Base-by-base conservation (phyloP, 2,329 filamentous ascomycete species). In the Remersonia thermophila region DNA sequence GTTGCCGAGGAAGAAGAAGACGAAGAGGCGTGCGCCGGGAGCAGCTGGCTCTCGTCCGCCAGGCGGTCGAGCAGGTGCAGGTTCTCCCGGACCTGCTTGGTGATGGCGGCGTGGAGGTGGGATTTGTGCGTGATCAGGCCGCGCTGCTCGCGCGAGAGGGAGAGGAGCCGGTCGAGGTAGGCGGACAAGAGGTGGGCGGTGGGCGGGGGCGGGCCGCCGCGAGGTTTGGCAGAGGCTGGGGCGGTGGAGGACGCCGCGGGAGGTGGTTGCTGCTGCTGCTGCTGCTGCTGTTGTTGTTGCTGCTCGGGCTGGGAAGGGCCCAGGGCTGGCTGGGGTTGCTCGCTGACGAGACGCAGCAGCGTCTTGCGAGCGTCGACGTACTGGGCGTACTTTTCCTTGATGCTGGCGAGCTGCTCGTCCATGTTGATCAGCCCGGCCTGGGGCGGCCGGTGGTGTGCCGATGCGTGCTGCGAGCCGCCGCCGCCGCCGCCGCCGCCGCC, bases 41-140 rank as follows among this genome's bases (percentile, higher is more conserved):
- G 61, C 12, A 80, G 57, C 43, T 76, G 72, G 47, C 75, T 80
- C 49, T 79, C 74, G 33, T 79, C 69, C 9, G 67, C 63, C 3
- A 80, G 57, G 38, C 66, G 70, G 33, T 66, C 63, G 7, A 80
- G 56, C 2, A 57, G 51, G 50, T 71, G 65, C 35, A 59, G 58
- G 11, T 62, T 61, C 9, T 73, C 66, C 40, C 67, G 67, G 15
- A 62, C 58, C 43, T 75, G 65, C 42, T 63, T 69, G 14, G 62
- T 52, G 10, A 80, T 54, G 12, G 59, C 52, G 12, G 60, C 51
- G 39, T 65, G 70, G 32, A 76, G 56, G 49, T 78, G 66, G 0
- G 72, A 63, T 46, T 76, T 78, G 44, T 78, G 69, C 23, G 68
- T 56, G 30, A 77, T 71, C 17, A 67, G 55, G 1, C 60, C 58